Conservation (phyloP, 2,329 filamentous ascomycete genomes). For the Lasiodiplodia theobromae region DNA sequence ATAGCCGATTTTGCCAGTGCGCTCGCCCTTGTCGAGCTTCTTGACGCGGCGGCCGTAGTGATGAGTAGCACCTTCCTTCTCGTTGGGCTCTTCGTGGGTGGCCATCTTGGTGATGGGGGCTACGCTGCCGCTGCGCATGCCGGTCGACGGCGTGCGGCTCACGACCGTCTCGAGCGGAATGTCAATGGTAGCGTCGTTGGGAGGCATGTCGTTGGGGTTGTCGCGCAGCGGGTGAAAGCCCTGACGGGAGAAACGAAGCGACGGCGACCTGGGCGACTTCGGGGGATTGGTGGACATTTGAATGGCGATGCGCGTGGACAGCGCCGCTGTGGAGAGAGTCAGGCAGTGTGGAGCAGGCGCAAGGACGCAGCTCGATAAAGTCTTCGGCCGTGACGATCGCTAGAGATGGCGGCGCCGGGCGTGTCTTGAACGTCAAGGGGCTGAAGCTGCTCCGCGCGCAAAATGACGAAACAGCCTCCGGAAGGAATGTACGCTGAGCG, state of each 20-base stretch:
- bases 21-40: constrained; percentile 46
- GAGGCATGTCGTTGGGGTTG: constrained; percentile 49
- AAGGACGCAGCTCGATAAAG: constrained; percentile 14
- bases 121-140: constrained; percentile 47
- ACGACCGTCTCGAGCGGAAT: constrained; percentile 67
- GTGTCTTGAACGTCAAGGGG: constrained; percentile 28
- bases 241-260: constrained; percentile 40
- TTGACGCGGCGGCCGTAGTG: constrained; percentile 42
- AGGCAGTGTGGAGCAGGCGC: constrained; percentile 25
- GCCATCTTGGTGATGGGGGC: constrained; percentile 41
- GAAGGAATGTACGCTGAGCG: constrained; percentile 16
- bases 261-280: constrained; percentile 30
- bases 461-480: constrained; percentile 21
- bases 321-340: constrained; percentile 20
- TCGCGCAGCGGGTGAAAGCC: constrained; percentile 46
- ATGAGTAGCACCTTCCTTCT: constrained; percentile 8
- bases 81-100: constrained; percentile 32
- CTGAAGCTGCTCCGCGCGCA: constrained; percentile 21
- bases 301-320: constrained; percentile 16
- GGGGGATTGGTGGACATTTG: constrained; percentile 35
- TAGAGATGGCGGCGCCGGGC: background rate
- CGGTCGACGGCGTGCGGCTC: constrained; percentile 55
- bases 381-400: constrained; percentile 2
- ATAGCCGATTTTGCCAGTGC: constrained; percentile 39
- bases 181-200: constrained; percentile 64